These are phyloP conservation scores for Neurospora sp. DNA, from an alignment of 495 filamentous ascomycete genomes.

Conservation along the genomic window DNA sequence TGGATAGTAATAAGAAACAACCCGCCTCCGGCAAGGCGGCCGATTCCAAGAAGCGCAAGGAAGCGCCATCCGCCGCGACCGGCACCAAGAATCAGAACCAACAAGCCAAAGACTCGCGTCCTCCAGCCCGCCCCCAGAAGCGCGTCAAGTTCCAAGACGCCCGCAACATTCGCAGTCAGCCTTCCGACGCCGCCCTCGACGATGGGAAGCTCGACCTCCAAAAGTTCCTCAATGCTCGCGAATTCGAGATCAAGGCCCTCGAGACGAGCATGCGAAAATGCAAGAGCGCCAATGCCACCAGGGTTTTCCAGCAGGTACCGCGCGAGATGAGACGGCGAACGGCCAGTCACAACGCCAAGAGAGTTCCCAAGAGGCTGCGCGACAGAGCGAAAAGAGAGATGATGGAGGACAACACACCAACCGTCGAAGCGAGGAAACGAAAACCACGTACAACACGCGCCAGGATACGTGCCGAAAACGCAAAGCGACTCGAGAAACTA, in stretches of 20 bases:
- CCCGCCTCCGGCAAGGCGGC: background rate
- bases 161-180: slow-evolving; percentile 63
- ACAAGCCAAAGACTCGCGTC: background rate
- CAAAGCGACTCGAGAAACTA: slow-evolving; percentile 58
- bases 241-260: slow-evolving; percentile 81
- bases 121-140: slow-evolving; percentile 19
- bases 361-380: slow-evolving; percentile 72
- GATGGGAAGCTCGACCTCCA: slow-evolving; percentile 72
- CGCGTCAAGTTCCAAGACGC: slow-evolving; percentile 60
- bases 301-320: slow-evolving; percentile 87
- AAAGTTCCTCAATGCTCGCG: slow-evolving; percentile 70
- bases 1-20: slow-evolving; percentile 3
- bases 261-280: slow-evolving; percentile 67
- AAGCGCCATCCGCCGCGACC: slow-evolving; percentile 2
- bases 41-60: slow-evolving; percentile 10
- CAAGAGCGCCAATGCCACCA: slow-evolving; percentile 52
- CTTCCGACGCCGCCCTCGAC: slow-evolving; percentile 57
- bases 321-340: slow-evolving; percentile 74
- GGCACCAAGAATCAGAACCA: background rate
- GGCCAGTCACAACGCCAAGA: slow-evolving; percentile 89
- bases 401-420: slow-evolving; percentile 86
- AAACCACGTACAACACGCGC: slow-evolving; percentile 57
- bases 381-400: slow-evolving; percentile 68
- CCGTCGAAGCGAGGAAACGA: slow-evolving; percentile 58
- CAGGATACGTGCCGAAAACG: slow-evolving; percentile 74